Conservation (phyloP, 2,329 filamentous ascomycete genomes). For the Aspergillus chevalieri region DNA sequence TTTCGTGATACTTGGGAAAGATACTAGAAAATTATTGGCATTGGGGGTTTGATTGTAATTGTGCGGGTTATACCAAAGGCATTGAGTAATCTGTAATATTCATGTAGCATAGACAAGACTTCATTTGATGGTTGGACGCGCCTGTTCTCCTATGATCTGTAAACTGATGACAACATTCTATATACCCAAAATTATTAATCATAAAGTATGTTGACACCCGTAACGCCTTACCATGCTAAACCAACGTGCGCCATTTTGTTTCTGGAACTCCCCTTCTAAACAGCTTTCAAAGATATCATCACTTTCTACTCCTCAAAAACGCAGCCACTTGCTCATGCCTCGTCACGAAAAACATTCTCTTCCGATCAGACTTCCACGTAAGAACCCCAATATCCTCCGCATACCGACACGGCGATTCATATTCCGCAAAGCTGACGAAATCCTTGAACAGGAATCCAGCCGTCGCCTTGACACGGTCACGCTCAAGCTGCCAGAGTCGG, state of each 20-base stretch:
- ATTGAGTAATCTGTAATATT: too few species aligned
- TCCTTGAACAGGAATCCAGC: slow-evolving; percentile 85
- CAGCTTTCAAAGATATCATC: background rate
- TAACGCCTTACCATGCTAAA: slow-evolving; percentile 3
- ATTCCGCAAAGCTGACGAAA: slow-evolving; percentile 67
- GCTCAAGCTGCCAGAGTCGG: slow-evolving; percentile 92
- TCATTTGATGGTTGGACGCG: too few species aligned
- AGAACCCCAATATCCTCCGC: slow-evolving; percentile 87
- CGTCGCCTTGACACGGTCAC: slow-evolving; percentile 83
- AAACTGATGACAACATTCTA: background rate
- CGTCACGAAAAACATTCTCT: slow-evolving; percentile 83
- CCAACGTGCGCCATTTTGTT: slow-evolving; percentile 1
- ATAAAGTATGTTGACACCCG: background rate
- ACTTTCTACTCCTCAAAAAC: slow-evolving; percentile 63
- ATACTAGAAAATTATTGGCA: too few species aligned
- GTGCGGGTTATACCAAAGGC: too few species aligned
- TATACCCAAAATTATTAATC: background rate
- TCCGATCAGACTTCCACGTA: slow-evolving; percentile 74
- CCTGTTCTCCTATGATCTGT: background rate
- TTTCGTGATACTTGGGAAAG: too few species aligned
- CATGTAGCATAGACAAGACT: too few species aligned
- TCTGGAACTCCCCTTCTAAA: background rate
- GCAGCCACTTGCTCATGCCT: slow-evolving; percentile 81
- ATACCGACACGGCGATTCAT: slow-evolving; percentile 49
- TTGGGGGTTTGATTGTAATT: too few species aligned